Evolutionary conservation across 345 rosid genomes (phyloP).

Genomic region (Excoecaria cochinchinensis): DNA sequence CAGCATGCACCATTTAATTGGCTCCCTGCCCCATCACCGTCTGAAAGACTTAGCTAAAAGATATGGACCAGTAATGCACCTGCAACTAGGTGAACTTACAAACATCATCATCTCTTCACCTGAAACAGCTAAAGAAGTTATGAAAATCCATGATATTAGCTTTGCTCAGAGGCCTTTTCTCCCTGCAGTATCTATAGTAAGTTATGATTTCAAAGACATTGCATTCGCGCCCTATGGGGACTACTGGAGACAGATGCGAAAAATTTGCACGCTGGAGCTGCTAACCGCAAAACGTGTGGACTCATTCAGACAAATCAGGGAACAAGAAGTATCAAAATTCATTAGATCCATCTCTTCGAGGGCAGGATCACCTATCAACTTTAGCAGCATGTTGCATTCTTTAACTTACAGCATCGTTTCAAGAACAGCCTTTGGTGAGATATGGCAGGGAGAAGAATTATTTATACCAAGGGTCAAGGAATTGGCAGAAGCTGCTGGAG

Average conservation of each 20-base stretch:
- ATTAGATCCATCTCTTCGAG: not conserved
- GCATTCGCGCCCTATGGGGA: constrained; percentile 12
- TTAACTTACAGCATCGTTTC: not conserved
- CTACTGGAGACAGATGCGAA: constrained; percentile 16
- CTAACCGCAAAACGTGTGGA: constrained; percentile 9
- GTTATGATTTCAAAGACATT: not conserved
- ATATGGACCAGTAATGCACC: constrained; percentile 17
- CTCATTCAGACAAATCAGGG: constrained; percentile 1
- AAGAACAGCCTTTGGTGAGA: not conserved
- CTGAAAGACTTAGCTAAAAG: constrained; percentile 8
- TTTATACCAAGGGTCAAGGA: not conserved
- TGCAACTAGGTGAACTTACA: constrained; percentile 14
- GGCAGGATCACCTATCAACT: constrained; percentile 8
- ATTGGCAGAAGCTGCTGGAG: not conserved
- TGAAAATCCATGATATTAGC: constrained; percentile 19
- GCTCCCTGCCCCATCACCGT: constrained; percentile 19
- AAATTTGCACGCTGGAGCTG: constrained; percentile 7
- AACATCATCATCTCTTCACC: constrained; percentile 11
- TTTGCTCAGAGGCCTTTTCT: constrained; percentile 12
- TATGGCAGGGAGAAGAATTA: constrained; percentile 6
- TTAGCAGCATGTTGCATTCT: constrained; percentile 1
- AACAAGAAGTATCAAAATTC: constrained; percentile 11
- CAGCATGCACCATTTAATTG: constrained; percentile 15
- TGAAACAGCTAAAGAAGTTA: constrained; percentile 14
- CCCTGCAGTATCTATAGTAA: not conserved